Percentiles rank a stretch among this genome's conserved stretches.
phyloP scores from a whole-genome alignment of 345 rosid genomes.

The Nasturtium officinale region DNA sequence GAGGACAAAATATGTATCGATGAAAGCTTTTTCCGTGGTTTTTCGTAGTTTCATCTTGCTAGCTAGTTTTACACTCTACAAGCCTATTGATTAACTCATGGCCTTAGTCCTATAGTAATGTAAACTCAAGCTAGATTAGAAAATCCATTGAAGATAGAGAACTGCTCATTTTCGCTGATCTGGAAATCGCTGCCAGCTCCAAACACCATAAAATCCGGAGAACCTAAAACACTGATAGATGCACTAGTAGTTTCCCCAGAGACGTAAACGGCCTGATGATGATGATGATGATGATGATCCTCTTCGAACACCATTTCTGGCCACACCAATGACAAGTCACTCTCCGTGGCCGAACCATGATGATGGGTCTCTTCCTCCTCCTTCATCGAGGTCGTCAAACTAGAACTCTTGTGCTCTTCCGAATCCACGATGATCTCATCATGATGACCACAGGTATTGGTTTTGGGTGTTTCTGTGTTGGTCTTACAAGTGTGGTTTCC shows the following conservation, averaged over 20 bases:
- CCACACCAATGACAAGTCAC: slow-evolving; percentile 39
- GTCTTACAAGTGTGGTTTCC: slow-evolving; percentile 70
- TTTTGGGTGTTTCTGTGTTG: slow-evolving; percentile 14
- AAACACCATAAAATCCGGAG: slow-evolving; percentile 12
- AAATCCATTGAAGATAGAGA: slow-evolving; percentile 18
- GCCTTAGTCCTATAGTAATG: slow-evolving; percentile 15
- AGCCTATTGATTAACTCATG: slow-evolving; percentile 12
- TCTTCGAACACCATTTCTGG: slow-evolving; percentile 24
- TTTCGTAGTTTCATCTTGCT: background rate
- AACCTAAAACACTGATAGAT: slow-evolving; percentile 15
- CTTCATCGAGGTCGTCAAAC: slow-evolving; percentile 30
- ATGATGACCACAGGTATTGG: slow-evolving; percentile 30
- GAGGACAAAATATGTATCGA: slow-evolving; percentile 3
- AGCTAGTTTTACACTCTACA: slow-evolving; percentile 15
- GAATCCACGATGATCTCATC: slow-evolving; percentile 37
- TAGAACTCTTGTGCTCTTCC: slow-evolving; percentile 36
- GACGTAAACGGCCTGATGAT: slow-evolving; percentile 17
- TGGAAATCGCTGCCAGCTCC: slow-evolving; percentile 25
- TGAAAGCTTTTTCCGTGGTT: background rate
- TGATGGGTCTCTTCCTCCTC: slow-evolving; percentile 30
- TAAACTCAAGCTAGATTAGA: slow-evolving; percentile 24
- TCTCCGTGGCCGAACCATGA: slow-evolving; percentile 23
- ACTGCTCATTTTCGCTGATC: slow-evolving; percentile 20
- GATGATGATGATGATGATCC: slow-evolving; percentile 20
- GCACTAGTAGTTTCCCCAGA: slow-evolving; percentile 28